phyloP scores from a whole-genome alignment of 2,329 filamentous ascomycete genomes.

The Sclerotinia trifoliorum region DNA sequence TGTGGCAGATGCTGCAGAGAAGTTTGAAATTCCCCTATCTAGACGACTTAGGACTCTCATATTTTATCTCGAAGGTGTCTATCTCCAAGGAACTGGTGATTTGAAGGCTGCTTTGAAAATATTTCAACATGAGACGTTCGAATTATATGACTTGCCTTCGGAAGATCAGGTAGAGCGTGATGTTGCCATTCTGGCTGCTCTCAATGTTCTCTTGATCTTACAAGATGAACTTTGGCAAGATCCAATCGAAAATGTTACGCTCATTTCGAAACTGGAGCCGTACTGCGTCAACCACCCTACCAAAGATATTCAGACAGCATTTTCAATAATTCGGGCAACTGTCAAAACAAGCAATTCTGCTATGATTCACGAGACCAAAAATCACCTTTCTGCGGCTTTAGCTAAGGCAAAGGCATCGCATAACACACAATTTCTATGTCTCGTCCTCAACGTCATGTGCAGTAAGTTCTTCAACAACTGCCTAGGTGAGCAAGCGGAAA shows the following conservation, averaged over 20 bases:
- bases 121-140: constrained; percentile 63
- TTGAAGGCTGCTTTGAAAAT: constrained; percentile 64
- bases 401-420: constrained; percentile 64
- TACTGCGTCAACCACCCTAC: constrained; percentile 69
- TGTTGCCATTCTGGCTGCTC: constrained; percentile 61
- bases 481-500: constrained; percentile 78
- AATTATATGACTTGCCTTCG: constrained; percentile 46
- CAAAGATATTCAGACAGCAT: constrained; percentile 73
- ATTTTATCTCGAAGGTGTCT: constrained; percentile 70
- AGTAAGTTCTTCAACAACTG: constrained; percentile 56
- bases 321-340: constrained; percentile 71
- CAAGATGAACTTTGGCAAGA: constrained; percentile 59
- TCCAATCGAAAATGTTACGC: constrained; percentile 55
- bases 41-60: constrained; percentile 33
- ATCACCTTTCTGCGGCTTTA: constrained; percentile 72
- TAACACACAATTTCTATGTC: constrained; percentile 78
- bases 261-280: constrained; percentile 65
- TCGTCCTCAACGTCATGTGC: constrained; percentile 83
- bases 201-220: constrained; percentile 73
- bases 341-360: constrained; percentile 60
- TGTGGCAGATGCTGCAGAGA: constrained; percentile 29
- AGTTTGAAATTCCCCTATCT: constrained; percentile 30
- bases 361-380: constrained; percentile 74
- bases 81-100: constrained; percentile 74
- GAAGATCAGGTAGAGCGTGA: constrained; percentile 57